Evolutionary conservation across 2,329 filamentous ascomycete genomes (phyloP).

Genomic region (Cryphonectria japonica): DNA sequence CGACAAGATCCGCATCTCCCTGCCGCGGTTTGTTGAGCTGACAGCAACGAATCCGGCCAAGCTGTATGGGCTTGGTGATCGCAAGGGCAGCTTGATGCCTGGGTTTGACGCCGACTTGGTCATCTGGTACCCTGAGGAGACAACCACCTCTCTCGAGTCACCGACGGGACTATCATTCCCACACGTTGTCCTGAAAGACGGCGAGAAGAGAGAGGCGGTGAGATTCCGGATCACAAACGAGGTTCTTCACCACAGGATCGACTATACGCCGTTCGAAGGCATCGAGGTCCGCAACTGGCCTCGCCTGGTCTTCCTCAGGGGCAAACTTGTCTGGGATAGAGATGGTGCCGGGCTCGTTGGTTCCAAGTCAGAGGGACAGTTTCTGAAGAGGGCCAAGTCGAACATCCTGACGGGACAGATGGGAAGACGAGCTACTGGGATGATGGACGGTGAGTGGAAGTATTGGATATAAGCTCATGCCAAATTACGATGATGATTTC

Average conservation of each 20-base stretch:
- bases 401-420: conserved; percentile 28
- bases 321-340: conserved; percentile 61
- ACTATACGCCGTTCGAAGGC: conserved; percentile 67
- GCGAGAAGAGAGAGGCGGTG: conserved; percentile 31
- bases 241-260: conserved; percentile 63
- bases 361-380: conserved; percentile 52
- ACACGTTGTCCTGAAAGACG: too few relatives aligned
- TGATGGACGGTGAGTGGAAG: conserved; percentile 26
- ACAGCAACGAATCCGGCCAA: conserved; percentile 60
- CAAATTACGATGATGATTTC: background rate
- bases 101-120: conserved; percentile 61
- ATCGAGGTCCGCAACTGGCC: conserved; percentile 62
- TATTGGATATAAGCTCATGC: conserved; percentile 20
- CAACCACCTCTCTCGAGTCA: too few relatives aligned
- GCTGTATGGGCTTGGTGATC: conserved; percentile 58
- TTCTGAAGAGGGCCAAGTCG: conserved; percentile 38
- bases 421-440: conserved; percentile 22
- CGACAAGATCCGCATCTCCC: conserved; percentile 40
- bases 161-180: background rate
- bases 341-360: conserved; percentile 56
- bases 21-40: conserved; percentile 58
- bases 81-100: conserved; percentile 54
- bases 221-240: conserved; percentile 50
- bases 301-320: conserved; percentile 61
- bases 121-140: conserved; percentile 56